These are phyloP conservation scores for Cicer arietinum DNA, from an alignment of 306 rosid species.

Conservation along the genomic window DNA sequence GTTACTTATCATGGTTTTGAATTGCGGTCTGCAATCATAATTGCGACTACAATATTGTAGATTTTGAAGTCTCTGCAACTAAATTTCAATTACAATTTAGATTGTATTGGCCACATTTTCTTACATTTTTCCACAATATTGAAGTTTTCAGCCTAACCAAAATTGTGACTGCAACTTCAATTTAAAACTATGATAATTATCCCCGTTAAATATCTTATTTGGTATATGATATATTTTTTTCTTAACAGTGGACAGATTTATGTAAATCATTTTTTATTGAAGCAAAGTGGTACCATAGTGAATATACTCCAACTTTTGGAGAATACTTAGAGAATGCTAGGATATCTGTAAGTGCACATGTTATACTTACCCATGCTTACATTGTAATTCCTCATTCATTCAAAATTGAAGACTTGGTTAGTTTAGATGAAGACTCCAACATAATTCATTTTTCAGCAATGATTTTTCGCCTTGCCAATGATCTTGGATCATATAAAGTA, in stretches of 20 bases:
- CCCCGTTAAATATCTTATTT: too few relatives aligned
- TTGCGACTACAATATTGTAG: too few relatives aligned
- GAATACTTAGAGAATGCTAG: conserved; percentile 32
- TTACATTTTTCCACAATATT: too few relatives aligned
- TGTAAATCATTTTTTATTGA: conserved; percentile 22
- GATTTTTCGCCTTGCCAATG: conserved; percentile 13
- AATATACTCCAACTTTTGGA: conserved; percentile 21
- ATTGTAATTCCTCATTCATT: not conserved
- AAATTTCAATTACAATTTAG: too few relatives aligned
- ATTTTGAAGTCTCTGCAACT: too few relatives aligned
- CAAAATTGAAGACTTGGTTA: not conserved
- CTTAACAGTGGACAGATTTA: conserved; percentile 21
- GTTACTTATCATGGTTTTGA: too few relatives aligned
- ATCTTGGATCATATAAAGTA: conserved; percentile 4
- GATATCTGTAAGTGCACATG: not conserved
- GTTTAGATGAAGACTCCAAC: not conserved
- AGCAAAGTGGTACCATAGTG: conserved; percentile 37
- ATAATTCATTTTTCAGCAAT: not conserved
- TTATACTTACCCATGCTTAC: not conserved
- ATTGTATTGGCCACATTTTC: too few relatives aligned
- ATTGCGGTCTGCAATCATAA: too few relatives aligned
- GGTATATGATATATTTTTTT: not conserved
- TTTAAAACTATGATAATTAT: too few relatives aligned
- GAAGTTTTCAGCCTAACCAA: too few relatives aligned
- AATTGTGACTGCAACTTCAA: too few relatives aligned